Conservation (phyloP, 2,329 filamentous ascomycete genomes). For the Polytolypa hystricis region DNA sequence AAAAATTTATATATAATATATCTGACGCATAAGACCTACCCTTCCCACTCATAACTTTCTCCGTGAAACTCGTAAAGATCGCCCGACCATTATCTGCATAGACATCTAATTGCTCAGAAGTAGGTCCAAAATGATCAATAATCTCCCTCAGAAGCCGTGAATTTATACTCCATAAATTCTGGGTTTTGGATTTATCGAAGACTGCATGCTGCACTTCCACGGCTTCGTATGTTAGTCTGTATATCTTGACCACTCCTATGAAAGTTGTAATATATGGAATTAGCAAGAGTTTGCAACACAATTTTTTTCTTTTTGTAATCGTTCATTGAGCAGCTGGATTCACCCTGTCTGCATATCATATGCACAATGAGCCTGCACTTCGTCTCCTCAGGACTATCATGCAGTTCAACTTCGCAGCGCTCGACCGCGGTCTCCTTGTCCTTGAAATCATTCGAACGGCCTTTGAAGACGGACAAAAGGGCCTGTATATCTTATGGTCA, state of each 20-base stretch:
- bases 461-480: slow-evolving; percentile 53
- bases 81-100: slow-evolving; percentile 47
- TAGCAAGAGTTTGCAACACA: too few species aligned
- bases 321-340: too few species aligned
- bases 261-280: too few species aligned
- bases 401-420: slow-evolving; percentile 49
- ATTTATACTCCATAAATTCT: slow-evolving; percentile 49
- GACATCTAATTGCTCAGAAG: slow-evolving; percentile 54
- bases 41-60: slow-evolving; percentile 51
- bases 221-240: slow-evolving; percentile 53
- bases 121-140: slow-evolving; percentile 53
- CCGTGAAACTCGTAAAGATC: slow-evolving; percentile 55
- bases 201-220: slow-evolving; percentile 52
- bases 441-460: slow-evolving; percentile 41
- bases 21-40: slow-evolving; percentile 24
- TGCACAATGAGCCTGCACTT: slow-evolving; percentile 52
- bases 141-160: slow-evolving; percentile 48
- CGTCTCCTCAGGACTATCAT: slow-evolving; percentile 44
- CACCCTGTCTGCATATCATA: slow-evolving; percentile 51
- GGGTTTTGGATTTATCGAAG: slow-evolving; percentile 46
- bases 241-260: slow-evolving; percentile 52
- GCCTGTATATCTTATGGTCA: slow-evolving; percentile 27
- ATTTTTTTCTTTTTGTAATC: too few species aligned
- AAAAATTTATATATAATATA: slow-evolving; percentile 1
- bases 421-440: slow-evolving; percentile 51